Conservation (phyloP, 345 rosid species). For the Psidium friedrichsthalianum region DNA sequence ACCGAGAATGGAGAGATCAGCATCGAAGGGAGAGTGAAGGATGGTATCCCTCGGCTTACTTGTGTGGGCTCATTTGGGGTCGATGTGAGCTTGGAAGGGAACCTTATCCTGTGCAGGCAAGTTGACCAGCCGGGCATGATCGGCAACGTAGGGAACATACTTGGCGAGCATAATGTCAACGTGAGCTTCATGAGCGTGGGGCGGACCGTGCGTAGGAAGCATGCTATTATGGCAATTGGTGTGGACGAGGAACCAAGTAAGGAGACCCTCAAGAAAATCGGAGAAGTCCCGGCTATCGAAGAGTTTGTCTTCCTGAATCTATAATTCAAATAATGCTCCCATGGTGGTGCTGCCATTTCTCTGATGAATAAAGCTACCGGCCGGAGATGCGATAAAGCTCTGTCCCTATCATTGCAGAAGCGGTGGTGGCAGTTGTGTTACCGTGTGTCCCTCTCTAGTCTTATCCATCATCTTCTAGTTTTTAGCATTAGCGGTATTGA, state of each 20-base stretch:
- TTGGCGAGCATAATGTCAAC: conserved; percentile 56
- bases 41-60: conserved; percentile 53
- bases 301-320: conserved; percentile 74
- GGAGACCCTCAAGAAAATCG: conserved; percentile 43
- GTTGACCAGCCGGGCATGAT: conserved; percentile 87
- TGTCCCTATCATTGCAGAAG: neutral
- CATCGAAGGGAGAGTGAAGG: conserved; percentile 66
- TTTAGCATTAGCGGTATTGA: neutral
- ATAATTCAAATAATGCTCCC: neutral
- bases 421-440: neutral
- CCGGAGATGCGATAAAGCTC: neutral
- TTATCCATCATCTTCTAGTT: neutral
- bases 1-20: conserved; percentile 50
- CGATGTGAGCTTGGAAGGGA: conserved; percentile 81
- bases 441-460: neutral
- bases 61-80: conserved; percentile 49
- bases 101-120: conserved; percentile 65
- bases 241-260: conserved; percentile 71
- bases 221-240: conserved; percentile 82
- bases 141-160: conserved; percentile 67
- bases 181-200: conserved; percentile 92
- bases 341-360: neutral
- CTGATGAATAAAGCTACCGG: neutral
- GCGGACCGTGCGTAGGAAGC: conserved; percentile 40
- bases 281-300: conserved; percentile 50